Conservation (phyloP, 2,329 filamentous ascomycete genomes). For the Cordyceps pruinosa region DNA sequence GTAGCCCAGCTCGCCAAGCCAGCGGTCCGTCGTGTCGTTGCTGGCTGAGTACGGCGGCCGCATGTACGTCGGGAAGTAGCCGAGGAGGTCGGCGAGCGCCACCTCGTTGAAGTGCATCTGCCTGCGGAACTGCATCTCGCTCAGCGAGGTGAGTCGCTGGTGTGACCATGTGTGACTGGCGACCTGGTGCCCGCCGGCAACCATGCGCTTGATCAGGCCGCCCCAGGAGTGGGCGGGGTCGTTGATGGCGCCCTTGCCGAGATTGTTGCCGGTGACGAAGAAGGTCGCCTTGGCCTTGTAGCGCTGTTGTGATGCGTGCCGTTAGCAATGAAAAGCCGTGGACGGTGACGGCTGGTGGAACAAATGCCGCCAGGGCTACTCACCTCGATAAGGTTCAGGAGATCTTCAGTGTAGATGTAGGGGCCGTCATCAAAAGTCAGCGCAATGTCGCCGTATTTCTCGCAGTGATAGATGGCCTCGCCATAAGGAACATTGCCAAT, state of each 20-base stretch:
- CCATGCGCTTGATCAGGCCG: conserved; percentile 36
- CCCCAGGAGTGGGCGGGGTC: conserved; percentile 29
- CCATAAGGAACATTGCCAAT: conserved; percentile 51
- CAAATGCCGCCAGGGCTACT: neutral
- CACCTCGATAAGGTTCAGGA: conserved; percentile 32
- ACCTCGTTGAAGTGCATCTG: conserved; percentile 39
- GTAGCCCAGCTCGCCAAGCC: conserved; percentile 43
- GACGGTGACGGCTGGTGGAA: neutral
- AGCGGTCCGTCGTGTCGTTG: conserved; percentile 30
- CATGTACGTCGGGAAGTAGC: conserved; percentile 37
- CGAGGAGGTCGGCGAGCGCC: conserved; percentile 34
- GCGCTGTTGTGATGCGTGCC: conserved; percentile 13
- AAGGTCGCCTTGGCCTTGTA: conserved; percentile 33
- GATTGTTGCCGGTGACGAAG: conserved; percentile 30
- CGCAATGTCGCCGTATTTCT: conserved; percentile 30
- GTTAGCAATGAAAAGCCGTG: neutral
- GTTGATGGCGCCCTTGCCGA: conserved; percentile 38
- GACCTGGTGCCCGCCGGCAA: conserved; percentile 51
- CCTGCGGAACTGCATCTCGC: conserved; percentile 25
- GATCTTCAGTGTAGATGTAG: conserved; percentile 32
- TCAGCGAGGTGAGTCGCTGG: conserved; percentile 33
- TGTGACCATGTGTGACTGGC: conserved; percentile 47
- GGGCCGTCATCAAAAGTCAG: conserved; percentile 43
- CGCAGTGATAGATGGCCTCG: conserved; percentile 39
- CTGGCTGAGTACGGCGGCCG: conserved; percentile 42